Evolutionary conservation across 257 asterid genomes (phyloP).

Genomic region (Fraxinus anomala): DNA sequence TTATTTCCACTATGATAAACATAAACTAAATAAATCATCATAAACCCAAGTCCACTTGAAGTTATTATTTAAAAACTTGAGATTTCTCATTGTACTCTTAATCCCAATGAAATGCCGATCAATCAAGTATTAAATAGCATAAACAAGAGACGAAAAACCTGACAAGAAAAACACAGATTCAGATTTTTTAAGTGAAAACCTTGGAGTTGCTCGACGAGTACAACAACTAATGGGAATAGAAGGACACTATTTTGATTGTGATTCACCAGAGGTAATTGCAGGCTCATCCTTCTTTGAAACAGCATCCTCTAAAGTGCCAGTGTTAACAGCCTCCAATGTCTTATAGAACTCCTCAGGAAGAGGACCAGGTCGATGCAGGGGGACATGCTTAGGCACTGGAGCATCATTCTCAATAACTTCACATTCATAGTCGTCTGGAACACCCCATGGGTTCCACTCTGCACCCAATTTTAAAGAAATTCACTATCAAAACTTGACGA

Average conservation of each 20-base stretch:
- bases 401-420: constrained; percentile 94
- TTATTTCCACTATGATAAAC: neutral
- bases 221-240: neutral
- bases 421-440: constrained; percentile 91
- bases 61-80: constrained; percentile 38
- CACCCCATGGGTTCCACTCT: constrained; percentile 98
- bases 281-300: constrained; percentile 56
- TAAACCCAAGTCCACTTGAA: neutral
- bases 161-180: neutral
- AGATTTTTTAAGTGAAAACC: neutral
- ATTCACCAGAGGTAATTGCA: constrained; percentile 53
- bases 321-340: constrained; percentile 60
- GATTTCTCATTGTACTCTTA: constrained; percentile 21
- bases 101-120: neutral
- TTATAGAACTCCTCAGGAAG: constrained; percentile 91
- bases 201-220: neutral
- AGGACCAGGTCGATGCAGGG: constrained; percentile 98
- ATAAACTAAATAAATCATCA: neutral
- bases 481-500: constrained; percentile 6
- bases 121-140: neutral
- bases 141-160: neutral
- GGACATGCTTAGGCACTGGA: constrained; percentile 93
- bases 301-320: constrained; percentile 62
- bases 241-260: constrained; percentile 49
- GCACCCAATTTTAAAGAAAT: constrained; percentile 29